Evolutionary conservation across 140 eudicot species (phyloP), one percentile per base, ranked within the genome.

Genomic region (Flaveria floridana): DNA sequence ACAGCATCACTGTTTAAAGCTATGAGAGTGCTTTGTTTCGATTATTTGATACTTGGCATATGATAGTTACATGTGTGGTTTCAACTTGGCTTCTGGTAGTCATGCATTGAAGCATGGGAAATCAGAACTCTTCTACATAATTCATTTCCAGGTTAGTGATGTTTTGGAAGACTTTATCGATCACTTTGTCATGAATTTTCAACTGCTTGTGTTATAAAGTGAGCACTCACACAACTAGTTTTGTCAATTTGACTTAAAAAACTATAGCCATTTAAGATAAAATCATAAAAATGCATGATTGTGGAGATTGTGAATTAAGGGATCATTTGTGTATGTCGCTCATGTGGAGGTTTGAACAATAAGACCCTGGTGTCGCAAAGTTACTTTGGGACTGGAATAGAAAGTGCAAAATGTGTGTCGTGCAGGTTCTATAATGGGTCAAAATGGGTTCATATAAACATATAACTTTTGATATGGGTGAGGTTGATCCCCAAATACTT

Each of bases 141-240:
- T 75, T 46, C 26, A 47, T 63, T 16, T 75, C 56, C 65, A 30
- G 65, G 73, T 65, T 30, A 65, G 73, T 75, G 79, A 50, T 48
- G 3, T 37, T 55, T 6, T 23, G 41, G 46, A 55, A 44, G 72
- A 42, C 10, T 10, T 67, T 44, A 21, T 21, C 1, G 30, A n/a
- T 15, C 23, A 48, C 46, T 58, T 73, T 59, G 47, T 47, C 20
- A 44, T 62, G 78, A 74, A 46, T 11, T 41, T 28, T 62, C 16
- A 61, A 61, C 18, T 61, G 70, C 28, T 59, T 73, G 57, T 72
- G 42, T 6, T 3, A 2, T 28, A 39, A 11, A 39, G 12, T 61
- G 62, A 34, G 58, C 44, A 64, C 30, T 46, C 46, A 59, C 48
- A 10, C 71, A 26, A 28, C 25, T 52, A 34, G 28, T 53, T 66